Evolutionary conservation across 331 rosid species (phyloP), one percentile per base, ranked within the genome.

Genomic region (Erythrophleum ivorense): DNA sequence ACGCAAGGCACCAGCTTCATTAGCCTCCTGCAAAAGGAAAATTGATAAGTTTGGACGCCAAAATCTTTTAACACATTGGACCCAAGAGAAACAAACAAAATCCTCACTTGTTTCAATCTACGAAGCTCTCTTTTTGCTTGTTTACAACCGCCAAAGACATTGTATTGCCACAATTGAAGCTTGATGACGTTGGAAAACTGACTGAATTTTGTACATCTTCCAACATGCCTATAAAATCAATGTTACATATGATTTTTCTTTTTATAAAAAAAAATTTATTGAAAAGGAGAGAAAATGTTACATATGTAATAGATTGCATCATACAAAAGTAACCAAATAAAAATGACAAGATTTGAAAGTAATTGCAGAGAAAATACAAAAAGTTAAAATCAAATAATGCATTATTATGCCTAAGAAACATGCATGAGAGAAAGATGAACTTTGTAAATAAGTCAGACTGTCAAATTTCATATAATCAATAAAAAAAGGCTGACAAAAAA

Each of bases 1-100:
- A 55, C 99, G 99, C 83, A 96, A 87, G 88, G 99, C 98, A 73
- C 98, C 99, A 81, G 97, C 62, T 82, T 96, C 99, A 90, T 91
- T 96, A 80, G 99, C 99, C 84, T 92, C 97, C 99, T 96, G 88
- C 80, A 66, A 81, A 82, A 80, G 69, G 68, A 40, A 78, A 83
- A 81, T 19, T 31, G 48, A 50, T 14, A 75, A 72, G 49, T 49
- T 71, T 33, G 41, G 21, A 78, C 3, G 54, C 78, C 16, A 31
- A 71, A 57, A 43, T 33, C 60, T 34, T 74, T 50, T 70, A 60
- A 76, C 62, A 78, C 59, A 67, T 3, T 45, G 49, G 31, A 73
- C 6, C 52, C 46, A 18, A 13, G 18, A 57, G 8, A 50, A 81
- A 55, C 29, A 38, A 34, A 68, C 57, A 21, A 16, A 46, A 64